Evolutionary conservation across 176 grass and related monocot species (phyloP), one percentile per base, ranked within the genome.

Genomic region (Zea mays): DNA sequence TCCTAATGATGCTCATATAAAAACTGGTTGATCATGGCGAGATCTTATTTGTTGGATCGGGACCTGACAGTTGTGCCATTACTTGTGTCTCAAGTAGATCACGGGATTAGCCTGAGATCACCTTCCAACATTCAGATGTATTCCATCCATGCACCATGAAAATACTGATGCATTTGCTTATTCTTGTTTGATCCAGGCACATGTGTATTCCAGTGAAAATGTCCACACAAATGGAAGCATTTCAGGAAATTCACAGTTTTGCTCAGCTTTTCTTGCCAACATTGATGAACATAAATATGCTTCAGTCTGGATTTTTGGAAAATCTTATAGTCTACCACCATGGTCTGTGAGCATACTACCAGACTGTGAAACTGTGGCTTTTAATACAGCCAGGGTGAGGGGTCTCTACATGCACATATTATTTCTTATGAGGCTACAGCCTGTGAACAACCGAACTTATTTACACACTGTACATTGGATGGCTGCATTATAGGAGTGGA

Each of bases 291-390:
- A 92, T 37, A 94, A 83, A 86, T 90, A 82, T 78, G 87, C 84
- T n/a, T 88, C 80, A 62, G 91, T 97, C 43, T 80, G 68, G 83
- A 92, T 97, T 61, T 92, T 97, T 75, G 91, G 87, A 44, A 79
- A 84, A 92, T 82, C 73, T 80, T 97, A 88, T 81, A 84, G 60
- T 82, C 80, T 97, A 72, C 89, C 89, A 44, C 95, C 95, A 42
- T 97, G 95, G 95, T 97, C 95, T 76, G 95, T 97, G 63, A 97
- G 91, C 85, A 92, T 97, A 82, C 89, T 97, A 65, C 91, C 95
- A 78, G 85, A 97, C 75, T 94, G 95, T 84, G 86, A 88, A 84
- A 90, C 89, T 45, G 85, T 92, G 54, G 95, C 86, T 81, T 92
- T 88, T 82, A 97, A 97, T 79, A 93, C 94, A 85, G 94, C 94